phyloP scores from a whole-genome alignment of 208 protist genomes.

The Trypanosoma melophagium region DNA sequence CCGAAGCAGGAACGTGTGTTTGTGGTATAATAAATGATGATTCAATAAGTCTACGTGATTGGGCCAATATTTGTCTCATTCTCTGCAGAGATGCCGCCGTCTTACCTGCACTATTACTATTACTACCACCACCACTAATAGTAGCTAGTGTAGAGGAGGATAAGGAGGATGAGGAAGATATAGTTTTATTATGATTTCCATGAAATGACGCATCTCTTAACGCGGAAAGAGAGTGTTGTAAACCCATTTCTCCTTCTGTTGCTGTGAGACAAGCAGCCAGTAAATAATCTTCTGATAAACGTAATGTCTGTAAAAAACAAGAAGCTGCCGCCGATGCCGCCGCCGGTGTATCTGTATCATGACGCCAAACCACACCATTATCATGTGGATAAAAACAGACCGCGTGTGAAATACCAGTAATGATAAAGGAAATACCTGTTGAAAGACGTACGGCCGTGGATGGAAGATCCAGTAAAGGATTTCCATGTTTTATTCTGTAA shows the following conservation, averaged over 20 bases:
- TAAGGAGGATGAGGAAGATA: too few species aligned
- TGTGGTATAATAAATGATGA: slow-evolving; percentile 18
- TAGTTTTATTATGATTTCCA: background rate
- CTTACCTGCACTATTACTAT: slow-evolving; percentile 9
- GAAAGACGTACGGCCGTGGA: slow-evolving; percentile 7
- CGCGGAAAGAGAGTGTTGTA: slow-evolving; percentile 2
- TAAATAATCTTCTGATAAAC: slow-evolving; percentile 20
- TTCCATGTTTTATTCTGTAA: background rate
- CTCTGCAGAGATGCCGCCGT: slow-evolving; percentile 16
- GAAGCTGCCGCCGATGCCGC: background rate
- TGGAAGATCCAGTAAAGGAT: slow-evolving; percentile 14
- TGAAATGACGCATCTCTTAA: background rate
- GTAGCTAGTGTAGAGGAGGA: background rate
- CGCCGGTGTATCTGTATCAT: slow-evolving; percentile 19
- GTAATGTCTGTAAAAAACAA: slow-evolving; percentile 6
- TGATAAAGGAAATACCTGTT: slow-evolving; percentile 23
- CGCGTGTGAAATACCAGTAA: slow-evolving; percentile 24
- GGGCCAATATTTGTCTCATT: slow-evolving; percentile 18
- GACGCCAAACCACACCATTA: slow-evolving; percentile 17
- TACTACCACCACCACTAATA: background rate
- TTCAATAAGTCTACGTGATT: slow-evolving; percentile 16
- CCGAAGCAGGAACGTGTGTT: slow-evolving; percentile 32
- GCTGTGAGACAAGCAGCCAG: slow-evolving; percentile 14
- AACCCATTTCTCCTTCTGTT: slow-evolving; percentile 20
- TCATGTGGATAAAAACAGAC: slow-evolving; percentile 33